These are phyloP conservation scores for Amylostereum areolatum DNA, from an alignment of 1,284 basidiomycete species.

Conservation along the genomic window DNA sequence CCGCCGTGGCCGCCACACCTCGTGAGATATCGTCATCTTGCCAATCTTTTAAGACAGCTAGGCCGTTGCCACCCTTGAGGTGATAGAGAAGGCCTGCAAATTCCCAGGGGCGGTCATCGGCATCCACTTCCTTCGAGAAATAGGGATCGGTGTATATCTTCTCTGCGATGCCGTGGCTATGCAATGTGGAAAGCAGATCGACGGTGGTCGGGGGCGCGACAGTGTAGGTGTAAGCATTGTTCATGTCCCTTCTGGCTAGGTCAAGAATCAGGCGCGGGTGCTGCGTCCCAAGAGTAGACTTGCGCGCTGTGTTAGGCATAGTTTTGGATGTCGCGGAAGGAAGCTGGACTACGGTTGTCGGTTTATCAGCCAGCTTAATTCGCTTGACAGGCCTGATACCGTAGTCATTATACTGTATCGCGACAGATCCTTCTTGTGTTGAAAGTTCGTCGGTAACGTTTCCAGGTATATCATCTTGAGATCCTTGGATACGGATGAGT, in stretches of 20 bases:
- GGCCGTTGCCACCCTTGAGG: constrained; percentile 55
- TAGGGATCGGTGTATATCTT: constrained; percentile 74
- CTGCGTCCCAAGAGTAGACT: background rate
- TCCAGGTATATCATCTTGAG: too few species aligned
- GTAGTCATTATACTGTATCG: too few species aligned
- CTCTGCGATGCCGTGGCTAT: constrained; percentile 45
- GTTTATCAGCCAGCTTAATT: too few species aligned
- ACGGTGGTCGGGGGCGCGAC: constrained; percentile 46
- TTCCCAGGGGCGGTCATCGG: constrained; percentile 64
- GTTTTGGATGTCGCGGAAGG: too few species aligned
- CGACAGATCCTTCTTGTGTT: too few species aligned
- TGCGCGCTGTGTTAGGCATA: too few species aligned
- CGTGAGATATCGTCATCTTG: constrained; percentile 13
- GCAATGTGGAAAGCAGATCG: constrained; percentile 50
- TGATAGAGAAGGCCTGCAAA: constrained; percentile 78
- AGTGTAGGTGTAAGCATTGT: constrained; percentile 41
- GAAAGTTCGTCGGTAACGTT: too few species aligned
- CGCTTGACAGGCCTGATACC: too few species aligned
- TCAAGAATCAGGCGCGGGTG: constrained; percentile 5
- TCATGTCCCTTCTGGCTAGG: constrained; percentile 8
- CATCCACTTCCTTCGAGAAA: constrained; percentile 73
- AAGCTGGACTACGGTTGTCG: too few species aligned
- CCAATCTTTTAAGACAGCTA: constrained; percentile 52
- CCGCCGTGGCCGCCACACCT: background rate
- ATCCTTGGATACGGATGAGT: too few species aligned